Base-by-base conservation (phyloP, 306 rosid genomes). In the Pyrus communis region DNA sequence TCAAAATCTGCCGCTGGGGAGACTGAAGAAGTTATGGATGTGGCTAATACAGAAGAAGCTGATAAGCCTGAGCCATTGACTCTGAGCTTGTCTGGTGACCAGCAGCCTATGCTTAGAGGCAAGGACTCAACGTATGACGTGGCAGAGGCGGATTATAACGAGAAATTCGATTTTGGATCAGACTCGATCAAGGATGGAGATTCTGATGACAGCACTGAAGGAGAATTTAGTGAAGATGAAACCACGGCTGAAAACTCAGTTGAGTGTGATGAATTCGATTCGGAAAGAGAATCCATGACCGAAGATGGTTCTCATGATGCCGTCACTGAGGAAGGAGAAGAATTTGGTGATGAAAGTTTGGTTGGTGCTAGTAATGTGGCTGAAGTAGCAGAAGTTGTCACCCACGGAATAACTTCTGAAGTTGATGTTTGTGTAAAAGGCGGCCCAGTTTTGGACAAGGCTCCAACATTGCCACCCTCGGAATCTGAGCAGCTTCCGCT, bases 111-210 rank as follows among this genome's bases (percentile, higher is more conserved):
- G 13, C 12, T 70, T 49, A 11, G 14, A 49, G 4, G 59, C 45
- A 61, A 25, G n/a, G 59, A 18, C 27, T n/a, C 66, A 2, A 7
- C 27, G 69, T 45, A 3, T 59, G 38, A 3, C 13, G 11, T 22
- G 11, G 8, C 40, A 25, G 71, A 38, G n/a, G 76, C 58, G 15
- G 82, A 51, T 61, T 57, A 67, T 30, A n/a, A 7, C 17, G 38
- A 67, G 18, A 73, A 79, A 10, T 73, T 79, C 25, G 74, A 79
- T n/a, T 79, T 79, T 42, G 81, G 71, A 75, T 65, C 77, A 13
- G 80, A 65, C 19, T 62, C 70, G 19, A 13, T 7, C 18, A 18
- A 59, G 4, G 72, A 77, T 59, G 75, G 22, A 70, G 17, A 61
- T 23, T 35, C 67, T 69, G 71, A 60, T 28, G 69, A 54, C 19